phyloP scores from a whole-genome alignment of 179 eudicot genomes.

The Pouteria campechiana region DNA sequence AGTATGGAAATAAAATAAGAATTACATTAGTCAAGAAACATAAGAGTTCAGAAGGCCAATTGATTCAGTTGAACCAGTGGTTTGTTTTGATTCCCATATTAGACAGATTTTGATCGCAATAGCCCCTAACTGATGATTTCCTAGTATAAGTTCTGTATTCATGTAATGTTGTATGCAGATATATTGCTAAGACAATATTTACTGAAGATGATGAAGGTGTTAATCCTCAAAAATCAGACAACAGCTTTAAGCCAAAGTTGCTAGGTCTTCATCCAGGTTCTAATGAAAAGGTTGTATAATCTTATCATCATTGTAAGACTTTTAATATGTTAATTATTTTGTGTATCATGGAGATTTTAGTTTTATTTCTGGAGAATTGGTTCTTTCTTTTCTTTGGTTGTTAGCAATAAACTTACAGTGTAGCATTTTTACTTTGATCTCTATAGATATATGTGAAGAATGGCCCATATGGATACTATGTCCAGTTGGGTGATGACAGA shows the following conservation, averaged over 20 bases:
- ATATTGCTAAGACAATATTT: slow-evolving; percentile 75
- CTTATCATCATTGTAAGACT: too few species aligned
- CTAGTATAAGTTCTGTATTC: too few species aligned
- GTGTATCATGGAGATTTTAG: too few species aligned
- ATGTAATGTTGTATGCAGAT: too few species aligned
- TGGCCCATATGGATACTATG: slow-evolving; percentile 89
- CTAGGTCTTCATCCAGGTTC: slow-evolving; percentile 71
- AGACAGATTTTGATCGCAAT: too few species aligned
- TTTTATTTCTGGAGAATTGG: too few species aligned
- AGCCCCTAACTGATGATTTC: too few species aligned
- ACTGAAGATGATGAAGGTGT: slow-evolving; percentile 84
- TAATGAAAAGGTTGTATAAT: slow-evolving; percentile 86
- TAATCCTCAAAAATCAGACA: slow-evolving; percentile 17
- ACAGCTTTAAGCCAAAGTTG: slow-evolving; percentile 65
- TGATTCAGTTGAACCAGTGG: too few species aligned
- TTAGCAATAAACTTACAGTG: neutral
- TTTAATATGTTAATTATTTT: neutral
- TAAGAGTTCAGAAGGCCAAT: too few species aligned
- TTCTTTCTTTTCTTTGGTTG: neutral
- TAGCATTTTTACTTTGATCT: slow-evolving; percentile 1
- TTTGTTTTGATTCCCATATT: too few species aligned
- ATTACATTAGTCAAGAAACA: too few species aligned
- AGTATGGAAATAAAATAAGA: too few species aligned
- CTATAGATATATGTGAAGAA: slow-evolving; percentile 65
- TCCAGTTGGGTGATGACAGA: slow-evolving; percentile 93